These are phyloP conservation scores for Fusarium temperatum DNA, from an alignment of 2,329 filamentous ascomycete species.

Conservation along the genomic window DNA sequence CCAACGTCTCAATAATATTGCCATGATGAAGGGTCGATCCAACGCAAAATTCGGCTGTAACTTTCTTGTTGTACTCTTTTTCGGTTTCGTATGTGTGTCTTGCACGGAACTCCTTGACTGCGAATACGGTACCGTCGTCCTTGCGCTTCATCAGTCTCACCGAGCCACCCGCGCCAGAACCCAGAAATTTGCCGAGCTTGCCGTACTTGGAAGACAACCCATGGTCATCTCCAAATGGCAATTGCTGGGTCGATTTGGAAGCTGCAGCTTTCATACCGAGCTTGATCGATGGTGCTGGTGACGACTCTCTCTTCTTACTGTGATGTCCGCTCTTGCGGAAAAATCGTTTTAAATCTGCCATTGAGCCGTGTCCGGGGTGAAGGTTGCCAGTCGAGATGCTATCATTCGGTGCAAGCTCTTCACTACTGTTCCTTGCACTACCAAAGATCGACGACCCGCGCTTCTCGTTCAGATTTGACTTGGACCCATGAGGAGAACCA, in stretches of 20 bases:
- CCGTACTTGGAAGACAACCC: constrained; percentile 91
- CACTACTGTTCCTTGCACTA: constrained; percentile 49
- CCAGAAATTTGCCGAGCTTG: constrained; percentile 92
- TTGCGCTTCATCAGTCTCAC: constrained; percentile 93
- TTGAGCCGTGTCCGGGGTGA: constrained; percentile 72
- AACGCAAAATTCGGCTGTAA: constrained; percentile 98
- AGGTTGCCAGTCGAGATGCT: constrained; percentile 35
- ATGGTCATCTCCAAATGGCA: constrained; percentile 95
- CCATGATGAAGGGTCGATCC: constrained; percentile 96
- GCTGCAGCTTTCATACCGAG: constrained; percentile 59
- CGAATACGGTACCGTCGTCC: constrained; percentile 92
- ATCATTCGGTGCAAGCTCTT: constrained; percentile 44
- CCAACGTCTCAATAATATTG: constrained; percentile 97
- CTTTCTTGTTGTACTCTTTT: constrained; percentile 96
- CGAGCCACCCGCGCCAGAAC: constrained; percentile 92
- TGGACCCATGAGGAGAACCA: constrained; percentile 63
- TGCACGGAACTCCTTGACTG: constrained; percentile 95
- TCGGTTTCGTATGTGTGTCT: constrained; percentile 93
- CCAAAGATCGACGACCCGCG: constrained; percentile 56
- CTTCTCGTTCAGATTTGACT: constrained; percentile 64
- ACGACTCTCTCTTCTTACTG: constrained; percentile 75
- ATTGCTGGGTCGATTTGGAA: constrained; percentile 64
- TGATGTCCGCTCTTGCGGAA: constrained; percentile 80
- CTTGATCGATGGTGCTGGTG: constrained; percentile 64
- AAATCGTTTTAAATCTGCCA: constrained; percentile 96